Evolutionary conservation across 441 rosid species (phyloP), one percentile per base, ranked within the genome.

Genomic region (Geranium incanum): DNA sequence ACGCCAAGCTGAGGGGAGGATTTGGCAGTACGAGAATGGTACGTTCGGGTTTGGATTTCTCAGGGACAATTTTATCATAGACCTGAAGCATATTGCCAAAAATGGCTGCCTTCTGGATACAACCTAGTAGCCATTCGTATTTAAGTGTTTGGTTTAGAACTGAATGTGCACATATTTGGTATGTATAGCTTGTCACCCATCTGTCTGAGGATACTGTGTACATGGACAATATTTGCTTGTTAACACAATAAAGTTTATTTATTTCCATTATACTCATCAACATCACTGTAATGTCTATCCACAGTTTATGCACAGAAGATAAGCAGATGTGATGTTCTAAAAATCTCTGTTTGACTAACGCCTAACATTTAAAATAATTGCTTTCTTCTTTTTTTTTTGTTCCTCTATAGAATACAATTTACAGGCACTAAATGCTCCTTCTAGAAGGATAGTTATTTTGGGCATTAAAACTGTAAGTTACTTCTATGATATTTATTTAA

Each of bases 1-100:
- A 59, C 77, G 77, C 78, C 75, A 70, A 43, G 88, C 81, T 13
- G 86, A 88, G 70, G 97, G 97, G 50, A 88, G 97, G 84, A 87
- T 94, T 18, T 91, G 99, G 99, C 84, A 82, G 77, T 89, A 92
- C 69, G 77, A 59, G 70, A 78, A 90, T 38, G 97, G 93, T 66
- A 83, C 91, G 3, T 92, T 94, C 38, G 91, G 97, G 36, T 94
- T 87, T 38, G 97, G 97, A 55, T 89, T 89, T 84, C 88, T 92
- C 74, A 71, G 75, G 68, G 95, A 92, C 79, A 87, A 85, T 67
- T 82, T 80, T 63, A 73, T 92, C n/a, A 69, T 82, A 62, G 93
- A 94, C 80, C 78, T 92, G 77, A 89, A 83, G 75, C 91, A 77
- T 70, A 80, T 94, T 74, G 82, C 84, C 36, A 76, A 70, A 67